Evolutionary conservation across 2,329 filamentous ascomycete genomes (phyloP).

Genomic region (Fusarium piperis): DNA sequence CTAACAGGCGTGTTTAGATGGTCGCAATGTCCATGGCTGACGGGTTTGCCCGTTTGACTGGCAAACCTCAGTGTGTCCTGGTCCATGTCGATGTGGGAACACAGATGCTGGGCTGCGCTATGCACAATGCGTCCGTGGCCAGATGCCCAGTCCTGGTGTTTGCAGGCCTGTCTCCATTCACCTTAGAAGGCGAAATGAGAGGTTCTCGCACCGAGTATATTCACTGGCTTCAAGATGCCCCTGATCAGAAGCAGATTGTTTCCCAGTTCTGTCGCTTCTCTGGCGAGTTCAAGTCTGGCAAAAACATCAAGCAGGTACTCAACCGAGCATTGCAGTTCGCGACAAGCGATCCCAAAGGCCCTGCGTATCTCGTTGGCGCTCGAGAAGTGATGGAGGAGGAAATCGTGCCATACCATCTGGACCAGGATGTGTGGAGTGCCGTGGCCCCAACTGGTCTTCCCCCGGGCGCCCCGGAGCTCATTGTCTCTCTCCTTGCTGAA

Average conservation of each 20-base stretch:
- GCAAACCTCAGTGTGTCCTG: slow-evolving; percentile 78
- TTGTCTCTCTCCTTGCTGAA: slow-evolving; percentile 1
- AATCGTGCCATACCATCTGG: slow-evolving; percentile 73
- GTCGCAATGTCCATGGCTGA: slow-evolving; percentile 85
- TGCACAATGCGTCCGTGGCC: slow-evolving; percentile 80
- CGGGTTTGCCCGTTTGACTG: slow-evolving; percentile 76
- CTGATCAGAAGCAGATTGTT: slow-evolving; percentile 81
- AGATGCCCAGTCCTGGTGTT: slow-evolving; percentile 80
- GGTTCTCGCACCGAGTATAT: slow-evolving; percentile 83
- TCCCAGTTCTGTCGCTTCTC: slow-evolving; percentile 85
- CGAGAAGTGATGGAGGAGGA: slow-evolving; percentile 88
- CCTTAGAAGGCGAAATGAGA: slow-evolving; percentile 77
- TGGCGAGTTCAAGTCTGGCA: slow-evolving; percentile 82
- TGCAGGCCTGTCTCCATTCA: slow-evolving; percentile 79
- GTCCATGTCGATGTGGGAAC: slow-evolving; percentile 85
- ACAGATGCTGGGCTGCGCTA: slow-evolving; percentile 77
- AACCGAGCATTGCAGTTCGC: slow-evolving; percentile 85
- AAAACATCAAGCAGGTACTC: slow-evolving; percentile 88
- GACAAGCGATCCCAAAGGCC: slow-evolving; percentile 77
- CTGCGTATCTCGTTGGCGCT: slow-evolving; percentile 80
- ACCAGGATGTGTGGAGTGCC: slow-evolving; percentile 75
- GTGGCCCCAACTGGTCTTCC: slow-evolving; percentile 71
- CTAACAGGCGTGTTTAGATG: slow-evolving; percentile 62
- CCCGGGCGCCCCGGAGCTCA: slow-evolving; percentile 43
- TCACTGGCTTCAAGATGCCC: slow-evolving; percentile 85